A percentile compares a stretch with the other conserved stretches of the same genome.
Evolutionary conservation across 2,329 filamentous ascomycete genomes (phyloP).

Genomic region (Paecilomyces niveus): DNA sequence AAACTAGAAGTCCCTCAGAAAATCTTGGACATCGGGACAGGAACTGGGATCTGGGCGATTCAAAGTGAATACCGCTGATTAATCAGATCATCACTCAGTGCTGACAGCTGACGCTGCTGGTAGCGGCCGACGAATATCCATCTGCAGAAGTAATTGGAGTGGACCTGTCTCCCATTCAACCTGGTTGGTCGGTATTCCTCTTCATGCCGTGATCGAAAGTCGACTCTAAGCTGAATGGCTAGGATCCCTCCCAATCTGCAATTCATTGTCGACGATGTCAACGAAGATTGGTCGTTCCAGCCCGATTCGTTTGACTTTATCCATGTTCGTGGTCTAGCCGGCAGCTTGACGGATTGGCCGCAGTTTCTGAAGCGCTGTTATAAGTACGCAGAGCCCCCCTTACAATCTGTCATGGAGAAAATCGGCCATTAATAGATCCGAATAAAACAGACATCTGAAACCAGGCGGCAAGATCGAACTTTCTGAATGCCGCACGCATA

Average conservation of each 20-base stretch:
- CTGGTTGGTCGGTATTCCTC: constrained; percentile 20
- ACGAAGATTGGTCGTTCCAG: constrained; percentile 17
- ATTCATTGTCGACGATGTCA: constrained; percentile 24
- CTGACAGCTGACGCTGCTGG: neutral
- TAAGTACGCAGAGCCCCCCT: constrained; percentile 6
- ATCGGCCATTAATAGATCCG: neutral
- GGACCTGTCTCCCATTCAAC: constrained; percentile 46
- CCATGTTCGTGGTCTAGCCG: constrained; percentile 16
- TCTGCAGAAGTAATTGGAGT: constrained; percentile 38
- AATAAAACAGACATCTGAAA: constrained; percentile 15
- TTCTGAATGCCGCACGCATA: constrained; percentile 11
- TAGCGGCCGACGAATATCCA: constrained; percentile 26
- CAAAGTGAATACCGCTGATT: neutral
- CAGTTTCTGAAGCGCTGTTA: constrained; percentile 12
- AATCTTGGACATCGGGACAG: constrained; percentile 8
- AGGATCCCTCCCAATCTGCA: constrained; percentile 23
- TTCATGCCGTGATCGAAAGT: neutral
- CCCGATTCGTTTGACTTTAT: constrained; percentile 22
- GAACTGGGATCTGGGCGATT: constrained; percentile 8
- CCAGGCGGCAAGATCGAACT: constrained; percentile 24
- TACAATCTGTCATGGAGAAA: neutral
- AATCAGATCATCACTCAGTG: neutral
- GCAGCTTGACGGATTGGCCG: constrained; percentile 16
- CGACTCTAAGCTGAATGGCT: neutral
- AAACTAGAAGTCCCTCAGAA: constrained; percentile 3